phyloP scores from a whole-genome alignment of 352 stramenopile species.

The Globisporangium perplexum region DNA sequence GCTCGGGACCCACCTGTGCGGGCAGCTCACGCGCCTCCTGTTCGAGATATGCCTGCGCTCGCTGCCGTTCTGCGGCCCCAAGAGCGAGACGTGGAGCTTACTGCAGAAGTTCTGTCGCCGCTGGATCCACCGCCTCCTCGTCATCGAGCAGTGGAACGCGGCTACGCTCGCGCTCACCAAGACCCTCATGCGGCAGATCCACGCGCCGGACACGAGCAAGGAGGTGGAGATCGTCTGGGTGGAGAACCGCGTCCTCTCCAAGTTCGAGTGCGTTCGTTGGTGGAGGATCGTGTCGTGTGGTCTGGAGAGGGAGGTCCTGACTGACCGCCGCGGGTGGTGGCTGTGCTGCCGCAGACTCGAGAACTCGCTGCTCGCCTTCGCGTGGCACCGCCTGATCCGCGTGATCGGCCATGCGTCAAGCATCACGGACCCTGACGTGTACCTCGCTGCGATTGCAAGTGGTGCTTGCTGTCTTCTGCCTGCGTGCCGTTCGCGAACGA shows the following conservation, averaged over 20 bases:
- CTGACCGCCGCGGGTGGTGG: neutral
- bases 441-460: conserved; percentile 64
- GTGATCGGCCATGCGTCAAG: conserved; percentile 80
- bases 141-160: conserved; percentile 86
- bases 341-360: conserved; percentile 31
- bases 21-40: conserved; percentile 65
- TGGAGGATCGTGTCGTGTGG: too few species aligned
- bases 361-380: conserved; percentile 66
- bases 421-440: conserved; percentile 81
- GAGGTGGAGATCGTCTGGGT: conserved; percentile 74
- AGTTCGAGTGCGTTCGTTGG: conserved; percentile 39
- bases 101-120: conserved; percentile 84
- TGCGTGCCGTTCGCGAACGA: neutral
- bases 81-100: conserved; percentile 70
- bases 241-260: conserved; percentile 56
- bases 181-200: conserved; percentile 67
- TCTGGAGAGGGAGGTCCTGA: neutral
- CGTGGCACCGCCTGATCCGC: conserved; percentile 78
- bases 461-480: neutral
- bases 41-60: conserved; percentile 80
- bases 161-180: conserved; percentile 68
- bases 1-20: conserved; percentile 70
- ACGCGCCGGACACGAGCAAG: conserved; percentile 39
- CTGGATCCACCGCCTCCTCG: conserved; percentile 81
- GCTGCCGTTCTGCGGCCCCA: conserved; percentile 56